phyloP scores from a whole-genome alignment of 345 rosid species.

The Aegle marmelos region DNA sequence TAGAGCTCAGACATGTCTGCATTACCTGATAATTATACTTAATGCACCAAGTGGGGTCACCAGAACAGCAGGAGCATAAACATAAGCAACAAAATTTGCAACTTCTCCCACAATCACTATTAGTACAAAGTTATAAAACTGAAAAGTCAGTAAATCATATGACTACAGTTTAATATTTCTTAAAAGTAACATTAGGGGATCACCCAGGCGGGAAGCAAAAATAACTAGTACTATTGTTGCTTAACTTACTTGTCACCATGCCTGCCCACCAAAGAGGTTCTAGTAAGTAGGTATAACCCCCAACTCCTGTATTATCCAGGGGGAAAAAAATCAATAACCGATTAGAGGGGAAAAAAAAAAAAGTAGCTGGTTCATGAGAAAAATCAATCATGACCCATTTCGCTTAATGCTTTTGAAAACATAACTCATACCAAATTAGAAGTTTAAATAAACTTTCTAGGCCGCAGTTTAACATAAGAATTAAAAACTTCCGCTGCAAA shows the following conservation, averaged over 20 bases:
- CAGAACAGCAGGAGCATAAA: slow-evolving; percentile 89
- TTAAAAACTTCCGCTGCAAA: not conserved
- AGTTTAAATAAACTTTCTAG: not conserved
- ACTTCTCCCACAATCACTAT: slow-evolving; percentile 86
- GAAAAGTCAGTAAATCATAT: slow-evolving; percentile 3
- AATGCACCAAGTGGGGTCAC: slow-evolving; percentile 94
- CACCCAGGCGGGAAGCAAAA: too few species aligned
- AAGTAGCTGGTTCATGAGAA: not conserved
- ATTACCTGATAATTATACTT: slow-evolving; percentile 83
- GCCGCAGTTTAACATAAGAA: not conserved
- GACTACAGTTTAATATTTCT: not conserved
- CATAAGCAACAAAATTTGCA: slow-evolving; percentile 91
- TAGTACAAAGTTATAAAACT: slow-evolving; percentile 5
- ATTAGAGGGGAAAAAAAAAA: too few species aligned
- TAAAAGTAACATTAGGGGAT: not conserved
- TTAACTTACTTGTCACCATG: slow-evolving; percentile 71
- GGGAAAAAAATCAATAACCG: slow-evolving; percentile 4
- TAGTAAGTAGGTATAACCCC: slow-evolving; percentile 83
- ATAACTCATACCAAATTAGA: not conserved
- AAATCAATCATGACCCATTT: not conserved
- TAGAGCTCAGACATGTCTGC: not conserved
- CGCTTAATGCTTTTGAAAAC: not conserved
- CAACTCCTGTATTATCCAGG: slow-evolving; percentile 51
- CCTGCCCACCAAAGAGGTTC: slow-evolving; percentile 99
- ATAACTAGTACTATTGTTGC: not conserved